A percentile compares a stretch with the other conserved stretches of the same genome.
These are phyloP conservation scores for Sphaerostilbella broomeana DNA, from an alignment of 2,329 filamentous ascomycete species.

Conservation along the genomic window DNA sequence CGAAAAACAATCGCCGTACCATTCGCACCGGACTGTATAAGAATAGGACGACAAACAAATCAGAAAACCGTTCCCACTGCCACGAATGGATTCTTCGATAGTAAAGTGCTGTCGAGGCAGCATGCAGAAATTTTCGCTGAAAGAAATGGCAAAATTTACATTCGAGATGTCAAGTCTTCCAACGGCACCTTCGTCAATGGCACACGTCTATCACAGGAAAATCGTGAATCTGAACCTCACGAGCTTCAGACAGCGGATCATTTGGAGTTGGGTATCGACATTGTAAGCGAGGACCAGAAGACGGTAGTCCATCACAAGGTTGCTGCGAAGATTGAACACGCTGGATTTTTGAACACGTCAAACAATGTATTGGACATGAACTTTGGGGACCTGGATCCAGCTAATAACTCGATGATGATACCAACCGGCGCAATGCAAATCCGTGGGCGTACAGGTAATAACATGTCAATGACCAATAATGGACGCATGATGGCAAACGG, in stretches of 20 bases:
- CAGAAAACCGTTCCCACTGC: constrained; percentile 90
- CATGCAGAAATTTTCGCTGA: constrained; percentile 96
- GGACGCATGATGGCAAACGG: constrained; percentile 53
- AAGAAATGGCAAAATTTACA: constrained; percentile 81
- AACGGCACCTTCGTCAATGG: constrained; percentile 99
- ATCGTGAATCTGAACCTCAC: constrained; percentile 91
- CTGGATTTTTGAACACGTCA: constrained; percentile 69
- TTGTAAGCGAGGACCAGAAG: constrained; percentile 97
- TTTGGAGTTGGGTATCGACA: constrained; percentile 92
- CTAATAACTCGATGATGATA: constrained; percentile 66
- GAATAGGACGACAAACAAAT: constrained; percentile 95
- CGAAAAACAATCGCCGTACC: constrained; percentile 93
- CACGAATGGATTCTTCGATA: constrained; percentile 93
- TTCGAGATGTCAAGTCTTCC: constrained; percentile 95
- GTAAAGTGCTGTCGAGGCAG: constrained; percentile 91
- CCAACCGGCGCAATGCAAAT: constrained; percentile 62
- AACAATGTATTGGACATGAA: constrained; percentile 81
- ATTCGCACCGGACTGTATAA: constrained; percentile 85
- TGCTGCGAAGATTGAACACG: constrained; percentile 91
- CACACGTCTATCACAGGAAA: constrained; percentile 81
- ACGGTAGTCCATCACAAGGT: constrained; percentile 98
- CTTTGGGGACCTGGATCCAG: constrained; percentile 84
- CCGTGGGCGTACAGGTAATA: constrained; percentile 63
- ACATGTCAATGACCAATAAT: constrained; percentile 55
- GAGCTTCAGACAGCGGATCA: constrained; percentile 88